phyloP scores from a whole-genome alignment of 306 rosid species.

The Corylus avellana region DNA sequence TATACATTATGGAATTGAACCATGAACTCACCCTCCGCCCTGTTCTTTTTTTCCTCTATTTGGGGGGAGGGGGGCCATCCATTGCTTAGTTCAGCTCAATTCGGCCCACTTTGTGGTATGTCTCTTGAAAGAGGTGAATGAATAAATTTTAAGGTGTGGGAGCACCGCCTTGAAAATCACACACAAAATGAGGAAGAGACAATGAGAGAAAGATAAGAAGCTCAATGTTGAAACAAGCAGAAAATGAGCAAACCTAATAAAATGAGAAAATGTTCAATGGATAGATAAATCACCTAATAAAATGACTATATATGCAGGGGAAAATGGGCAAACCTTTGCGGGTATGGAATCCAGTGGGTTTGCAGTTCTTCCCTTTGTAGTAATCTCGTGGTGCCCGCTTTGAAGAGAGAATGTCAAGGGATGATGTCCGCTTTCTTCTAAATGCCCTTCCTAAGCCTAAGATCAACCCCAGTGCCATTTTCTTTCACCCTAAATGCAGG shows the following conservation, averaged over 20 bases:
- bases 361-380: conserved; percentile 89
- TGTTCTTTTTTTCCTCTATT: neutral
- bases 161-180: neutral
- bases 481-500: neutral
- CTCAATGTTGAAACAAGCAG: neutral
- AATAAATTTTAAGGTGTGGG: neutral
- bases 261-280: neutral
- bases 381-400: conserved; percentile 79
- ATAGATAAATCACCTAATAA: neutral
- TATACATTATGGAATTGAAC: neutral
- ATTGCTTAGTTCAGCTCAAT: too few species aligned
- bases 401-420: conserved; percentile 71
- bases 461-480: conserved; percentile 54
- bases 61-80: neutral
- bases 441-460: conserved; percentile 47
- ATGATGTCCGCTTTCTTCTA: conserved; percentile 50
- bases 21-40: neutral
- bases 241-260: neutral
- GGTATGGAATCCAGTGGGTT: conserved; percentile 87
- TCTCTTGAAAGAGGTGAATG: neutral
- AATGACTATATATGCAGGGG: neutral
- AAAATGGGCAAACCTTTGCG: conserved; percentile 59
- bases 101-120: neutral
- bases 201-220: neutral
- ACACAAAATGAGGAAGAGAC: neutral